Evolutionary conservation across 2,329 filamentous ascomycete species (phyloP).

Genomic region (Colletotrichum lupini): DNA sequence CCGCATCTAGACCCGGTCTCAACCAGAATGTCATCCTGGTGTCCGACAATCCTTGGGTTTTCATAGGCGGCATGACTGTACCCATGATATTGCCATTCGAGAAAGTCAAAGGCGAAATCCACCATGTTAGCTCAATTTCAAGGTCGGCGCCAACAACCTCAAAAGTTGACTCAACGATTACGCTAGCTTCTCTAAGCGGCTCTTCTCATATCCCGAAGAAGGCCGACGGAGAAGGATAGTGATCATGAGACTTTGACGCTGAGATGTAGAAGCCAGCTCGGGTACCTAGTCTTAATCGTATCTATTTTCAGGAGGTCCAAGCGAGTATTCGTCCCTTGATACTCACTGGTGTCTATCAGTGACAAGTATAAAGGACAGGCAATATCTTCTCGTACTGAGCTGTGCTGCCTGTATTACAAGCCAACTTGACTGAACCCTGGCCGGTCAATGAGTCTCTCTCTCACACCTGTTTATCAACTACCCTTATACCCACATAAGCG

Average conservation of each 20-base stretch:
- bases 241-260: neutral
- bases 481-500: too few species aligned
- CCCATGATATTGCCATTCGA: neutral
- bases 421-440: neutral
- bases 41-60: neutral
- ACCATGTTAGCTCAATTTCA: neutral
- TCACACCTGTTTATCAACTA: too few species aligned
- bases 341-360: too few species aligned
- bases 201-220: neutral
- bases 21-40: neutral
- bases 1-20: neutral
- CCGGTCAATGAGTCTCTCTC: neutral
- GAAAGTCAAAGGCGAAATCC: neutral
- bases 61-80: neutral
- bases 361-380: neutral
- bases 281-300: neutral
- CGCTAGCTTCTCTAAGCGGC: neutral
- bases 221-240: neutral
- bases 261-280: neutral
- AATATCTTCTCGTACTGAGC: neutral
- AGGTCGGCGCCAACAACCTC: neutral
- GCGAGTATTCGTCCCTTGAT: neutral
- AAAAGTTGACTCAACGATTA: constrained; percentile 15
- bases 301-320: neutral
- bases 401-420: neutral